Conservation (phyloP, 768 basidiomycete genomes). For the Podaxis sp. region DNA sequence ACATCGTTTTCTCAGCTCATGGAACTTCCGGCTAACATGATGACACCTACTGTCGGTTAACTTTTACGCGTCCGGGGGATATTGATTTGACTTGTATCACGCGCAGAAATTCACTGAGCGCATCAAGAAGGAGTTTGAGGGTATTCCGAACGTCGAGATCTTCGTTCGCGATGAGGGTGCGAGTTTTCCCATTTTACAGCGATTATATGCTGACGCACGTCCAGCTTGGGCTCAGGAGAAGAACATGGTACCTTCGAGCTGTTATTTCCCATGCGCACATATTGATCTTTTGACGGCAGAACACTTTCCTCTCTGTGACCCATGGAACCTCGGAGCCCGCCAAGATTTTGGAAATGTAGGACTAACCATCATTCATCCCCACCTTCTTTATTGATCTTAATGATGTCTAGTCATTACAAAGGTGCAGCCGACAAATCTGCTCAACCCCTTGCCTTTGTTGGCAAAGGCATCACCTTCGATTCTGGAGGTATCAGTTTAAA, state of each 20-base stretch:
- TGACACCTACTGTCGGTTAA: conserved; percentile 69
- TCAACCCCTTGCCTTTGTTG: conserved; percentile 70
- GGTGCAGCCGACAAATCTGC: conserved; percentile 56
- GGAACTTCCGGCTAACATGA: conserved; percentile 83
- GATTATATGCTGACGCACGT: conserved; percentile 6
- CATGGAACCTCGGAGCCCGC: conserved; percentile 80
- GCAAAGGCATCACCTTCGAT: conserved; percentile 90
- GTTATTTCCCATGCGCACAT: not conserved
- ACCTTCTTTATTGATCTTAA: not conserved
- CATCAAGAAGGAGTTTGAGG: conserved; percentile 60
- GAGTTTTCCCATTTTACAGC: conserved; percentile 6
- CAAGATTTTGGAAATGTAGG: conserved; percentile 82
- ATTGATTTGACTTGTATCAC: not conserved
- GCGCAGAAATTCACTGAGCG: conserved; percentile 65
- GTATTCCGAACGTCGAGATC: conserved; percentile 63
- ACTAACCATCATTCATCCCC: not conserved
- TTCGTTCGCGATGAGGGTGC: conserved; percentile 71
- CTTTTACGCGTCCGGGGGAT: not conserved
- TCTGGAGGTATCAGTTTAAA: conserved; percentile 87
- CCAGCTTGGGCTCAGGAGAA: conserved; percentile 79
- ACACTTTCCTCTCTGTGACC: conserved; percentile 84
- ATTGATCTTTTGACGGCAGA: conserved; percentile 31
- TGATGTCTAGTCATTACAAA: conserved; percentile 64
- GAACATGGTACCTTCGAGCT: conserved; percentile 56
- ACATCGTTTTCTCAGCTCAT: conserved; percentile 47